phyloP scores from a whole-genome alignment of 768 basidiomycete genomes.

The Tricholoma flavovirens region DNA sequence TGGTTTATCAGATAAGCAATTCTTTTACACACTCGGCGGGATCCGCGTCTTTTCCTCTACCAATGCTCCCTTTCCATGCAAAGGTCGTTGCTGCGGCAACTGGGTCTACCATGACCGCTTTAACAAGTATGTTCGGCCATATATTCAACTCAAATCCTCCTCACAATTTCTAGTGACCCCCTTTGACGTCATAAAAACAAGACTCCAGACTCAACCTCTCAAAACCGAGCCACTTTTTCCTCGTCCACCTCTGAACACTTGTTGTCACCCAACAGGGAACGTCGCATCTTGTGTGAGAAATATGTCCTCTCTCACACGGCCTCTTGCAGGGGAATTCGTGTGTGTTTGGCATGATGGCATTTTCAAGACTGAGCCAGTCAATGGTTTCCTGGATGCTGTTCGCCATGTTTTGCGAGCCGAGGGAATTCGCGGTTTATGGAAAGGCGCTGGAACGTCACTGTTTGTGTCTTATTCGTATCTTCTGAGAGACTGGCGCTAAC shows the following conservation, averaged over 20 bases:
- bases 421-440: slow-evolving; percentile 87
- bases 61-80: slow-evolving; percentile 69
- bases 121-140: slow-evolving; percentile 57
- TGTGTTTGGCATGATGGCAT: slow-evolving; percentile 77
- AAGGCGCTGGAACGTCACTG: slow-evolving; percentile 89
- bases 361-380: slow-evolving; percentile 65
- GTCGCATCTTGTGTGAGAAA: slow-evolving; percentile 57
- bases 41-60: slow-evolving; percentile 3
- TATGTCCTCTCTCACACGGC: slow-evolving; percentile 68
- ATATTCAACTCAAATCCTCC: neutral
- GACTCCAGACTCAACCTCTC: slow-evolving; percentile 87
- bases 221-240: slow-evolving; percentile 45
- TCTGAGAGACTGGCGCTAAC: neutral
- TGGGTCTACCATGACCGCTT: slow-evolving; percentile 74
- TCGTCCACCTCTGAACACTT: slow-evolving; percentile 48
- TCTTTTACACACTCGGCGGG: neutral
- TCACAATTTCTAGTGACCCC: slow-evolving; percentile 78
- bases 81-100: slow-evolving; percentile 76
- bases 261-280: slow-evolving; percentile 60
- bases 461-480: slow-evolving; percentile 35
- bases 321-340: slow-evolving; percentile 58
- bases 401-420: slow-evolving; percentile 75
- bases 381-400: slow-evolving; percentile 83
- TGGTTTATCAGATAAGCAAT: slow-evolving; percentile 6
- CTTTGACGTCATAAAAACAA: slow-evolving; percentile 96